Base-by-base conservation (phyloP, 2,329 filamentous ascomycete genomes). In the Phialophora verrucosa region DNA sequence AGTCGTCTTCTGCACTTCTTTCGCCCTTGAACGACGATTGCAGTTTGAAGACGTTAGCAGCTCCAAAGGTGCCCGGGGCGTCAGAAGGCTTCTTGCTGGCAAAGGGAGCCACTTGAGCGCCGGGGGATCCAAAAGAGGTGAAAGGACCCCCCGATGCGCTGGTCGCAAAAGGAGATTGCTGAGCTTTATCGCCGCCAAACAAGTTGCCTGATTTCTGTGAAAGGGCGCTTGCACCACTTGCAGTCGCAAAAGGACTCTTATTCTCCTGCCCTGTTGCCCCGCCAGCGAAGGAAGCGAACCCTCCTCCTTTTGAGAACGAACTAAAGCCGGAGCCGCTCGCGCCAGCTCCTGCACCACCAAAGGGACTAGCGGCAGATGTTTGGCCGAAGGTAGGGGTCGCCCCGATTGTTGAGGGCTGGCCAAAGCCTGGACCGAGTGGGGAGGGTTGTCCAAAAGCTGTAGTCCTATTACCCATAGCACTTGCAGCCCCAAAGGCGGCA, bases 11-110 rank as follows among this genome's bases (percentile, higher is more conserved):
- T 62, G 78, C 76, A 14, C 75, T 76, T 8, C 74, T 76, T 64
- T 83, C 81, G 3, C 73, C 74, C 70, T 81, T 81, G 67, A 83
- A 82, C 11, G 77, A 77, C 27, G 82, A 80, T 1, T 78, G 78
- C 25, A 83, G 70, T 7, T 74, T 75, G 69, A 83, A 83, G n/a
- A 73, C 73, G 65, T 72, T 65, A 14, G 71, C 59, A 7, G 72
- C 69, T 29, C 64, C 61, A 42, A 68, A 64, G 7, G 54, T 47
- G 17, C 59, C 53, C 31, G 44, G 17, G 11, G 49, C 42, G 4
- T 44, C 63, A n/a, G 59, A 14, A 20, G 69, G 47, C 69, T 76
- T 75, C 17, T 66, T 71, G 62, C 77, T 75, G 4, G 73, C 69
- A 70, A 78, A 78, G 2, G 53, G 29, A 31, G 53, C 6, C 29